A percentile compares a stretch with the other conserved stretches of the same genome.
Conservation (phyloP, 768 basidiomycete genomes). For the Gyrodon lividus region DNA sequence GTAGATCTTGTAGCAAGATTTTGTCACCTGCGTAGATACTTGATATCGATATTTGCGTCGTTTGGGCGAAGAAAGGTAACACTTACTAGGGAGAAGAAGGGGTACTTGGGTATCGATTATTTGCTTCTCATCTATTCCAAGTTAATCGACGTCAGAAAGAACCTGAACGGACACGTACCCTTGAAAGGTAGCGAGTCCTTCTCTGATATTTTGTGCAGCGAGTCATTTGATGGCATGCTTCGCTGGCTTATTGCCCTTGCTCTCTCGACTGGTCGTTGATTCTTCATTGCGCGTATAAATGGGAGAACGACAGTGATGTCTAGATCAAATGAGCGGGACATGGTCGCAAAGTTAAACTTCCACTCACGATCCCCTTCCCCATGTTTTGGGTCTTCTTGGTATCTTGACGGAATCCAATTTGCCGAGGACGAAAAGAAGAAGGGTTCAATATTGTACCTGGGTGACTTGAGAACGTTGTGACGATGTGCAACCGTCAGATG, state of each 20-base stretch:
- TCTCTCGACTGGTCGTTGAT: conserved; percentile 22
- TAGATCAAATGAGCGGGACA: conserved; percentile 20
- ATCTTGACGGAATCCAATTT: conserved; percentile 69
- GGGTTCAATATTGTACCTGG: conserved; percentile 56
- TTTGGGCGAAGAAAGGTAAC: background rate
- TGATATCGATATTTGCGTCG: background rate
- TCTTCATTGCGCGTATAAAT: conserved; percentile 45
- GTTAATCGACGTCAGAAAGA: background rate
- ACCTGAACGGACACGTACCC: conserved; percentile 9
- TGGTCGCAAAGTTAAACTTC: conserved; percentile 28
- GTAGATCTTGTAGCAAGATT: conserved; percentile 42
- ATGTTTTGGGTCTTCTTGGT: conserved; percentile 47
- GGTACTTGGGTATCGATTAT: conserved; percentile 55
- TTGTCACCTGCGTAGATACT: conserved; percentile 8
- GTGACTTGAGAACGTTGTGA: background rate
- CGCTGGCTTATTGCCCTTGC: conserved; percentile 14
- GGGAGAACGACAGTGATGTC: conserved; percentile 58
- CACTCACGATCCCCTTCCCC: conserved; percentile 53
- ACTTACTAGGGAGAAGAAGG: conserved; percentile 37
- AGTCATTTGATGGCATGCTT: background rate
- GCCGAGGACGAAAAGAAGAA: conserved; percentile 64
- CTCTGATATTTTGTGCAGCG: background rate
- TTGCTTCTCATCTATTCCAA: conserved; percentile 19
- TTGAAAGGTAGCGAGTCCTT: conserved; percentile 8
- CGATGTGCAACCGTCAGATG: background rate